Evolutionary conservation across 179 eudicot species (phyloP).

Genomic region (Silene vulgaris): DNA sequence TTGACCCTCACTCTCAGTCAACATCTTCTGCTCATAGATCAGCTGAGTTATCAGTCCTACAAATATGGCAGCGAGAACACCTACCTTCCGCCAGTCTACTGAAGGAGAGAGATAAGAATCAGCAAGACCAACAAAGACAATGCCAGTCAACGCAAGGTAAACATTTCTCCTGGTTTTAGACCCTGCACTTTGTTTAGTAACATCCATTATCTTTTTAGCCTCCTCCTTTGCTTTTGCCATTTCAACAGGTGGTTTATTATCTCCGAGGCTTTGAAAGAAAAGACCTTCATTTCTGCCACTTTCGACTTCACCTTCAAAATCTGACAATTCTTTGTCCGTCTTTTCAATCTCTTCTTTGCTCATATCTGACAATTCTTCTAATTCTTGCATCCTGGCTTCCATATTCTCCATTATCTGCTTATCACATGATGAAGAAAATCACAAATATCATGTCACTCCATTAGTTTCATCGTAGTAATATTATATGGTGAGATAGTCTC

Average conservation of each 20-base stretch:
- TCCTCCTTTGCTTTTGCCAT: constrained; percentile 59
- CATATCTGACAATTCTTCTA: constrained; percentile 63
- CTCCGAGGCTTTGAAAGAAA: constrained; percentile 63
- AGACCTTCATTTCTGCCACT: constrained; percentile 66
- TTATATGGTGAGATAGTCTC: too few relatives aligned
- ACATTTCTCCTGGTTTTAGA: constrained; percentile 55
- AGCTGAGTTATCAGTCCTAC: constrained; percentile 64
- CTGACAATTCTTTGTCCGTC: constrained; percentile 54
- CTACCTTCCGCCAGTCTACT: constrained; percentile 51
- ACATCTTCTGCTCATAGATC: constrained; percentile 57
- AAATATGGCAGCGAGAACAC: constrained; percentile 51
- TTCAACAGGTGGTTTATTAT: constrained; percentile 33
- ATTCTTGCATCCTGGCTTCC: constrained; percentile 81
- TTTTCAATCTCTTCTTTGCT: constrained; percentile 52
- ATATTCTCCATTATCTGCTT: constrained; percentile 82
- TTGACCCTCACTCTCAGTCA: constrained; percentile 33
- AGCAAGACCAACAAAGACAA: constrained; percentile 47
- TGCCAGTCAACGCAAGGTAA: constrained; percentile 58
- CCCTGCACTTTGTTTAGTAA: constrained; percentile 45
- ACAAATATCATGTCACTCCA: constrained; percentile 1
- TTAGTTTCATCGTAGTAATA: too few relatives aligned
- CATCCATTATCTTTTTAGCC: constrained; percentile 40
- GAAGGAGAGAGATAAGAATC: constrained; percentile 53
- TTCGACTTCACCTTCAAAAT: constrained; percentile 57
- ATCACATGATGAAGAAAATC: constrained; percentile 15